phyloP scores from a whole-genome alignment of 2,329 filamentous ascomycete species.

The Colletotrichum godetiae region DNA sequence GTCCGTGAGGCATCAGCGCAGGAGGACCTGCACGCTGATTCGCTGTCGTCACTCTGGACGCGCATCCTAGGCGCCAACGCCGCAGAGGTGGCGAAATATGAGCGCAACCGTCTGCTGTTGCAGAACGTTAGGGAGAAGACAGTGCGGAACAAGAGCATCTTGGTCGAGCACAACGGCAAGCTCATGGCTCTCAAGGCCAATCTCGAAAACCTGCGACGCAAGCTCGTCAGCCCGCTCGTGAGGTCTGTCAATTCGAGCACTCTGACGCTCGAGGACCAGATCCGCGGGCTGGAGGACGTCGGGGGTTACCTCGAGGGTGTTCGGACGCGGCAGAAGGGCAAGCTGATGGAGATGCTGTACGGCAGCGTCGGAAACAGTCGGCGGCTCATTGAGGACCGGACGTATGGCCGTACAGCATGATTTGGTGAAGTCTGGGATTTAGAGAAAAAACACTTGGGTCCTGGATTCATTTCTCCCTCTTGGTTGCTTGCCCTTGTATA shows the following conservation, averaged over 20 bases:
- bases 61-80: constrained; percentile 83
- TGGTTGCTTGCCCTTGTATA: background rate
- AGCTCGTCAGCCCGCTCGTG: constrained; percentile 86
- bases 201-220: constrained; percentile 84
- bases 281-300: constrained; percentile 82
- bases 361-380: constrained; percentile 54
- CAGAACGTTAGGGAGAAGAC: constrained; percentile 84
- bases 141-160: constrained; percentile 85
- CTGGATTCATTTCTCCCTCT: background rate
- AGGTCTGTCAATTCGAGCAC: constrained; percentile 75
- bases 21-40: constrained; percentile 82
- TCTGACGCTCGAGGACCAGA: constrained; percentile 85
- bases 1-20: constrained; percentile 85
- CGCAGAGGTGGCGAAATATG: constrained; percentile 84
- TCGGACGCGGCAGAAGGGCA: constrained; percentile 82
- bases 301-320: constrained; percentile 82
- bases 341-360: constrained; percentile 84
- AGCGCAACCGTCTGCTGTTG: constrained; percentile 87
- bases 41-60: constrained; percentile 88
- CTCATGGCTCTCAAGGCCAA: constrained; percentile 87
- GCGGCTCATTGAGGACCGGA: constrained; percentile 46
- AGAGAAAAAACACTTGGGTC: background rate
- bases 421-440: background rate
- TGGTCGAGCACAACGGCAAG: constrained; percentile 88
- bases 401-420: constrained; percentile 25